Percentiles rank a stretch among this genome's conserved stretches.
phyloP scores from a whole-genome alignment of 257 asterid species.

The Haberlea rhodopensis region DNA sequence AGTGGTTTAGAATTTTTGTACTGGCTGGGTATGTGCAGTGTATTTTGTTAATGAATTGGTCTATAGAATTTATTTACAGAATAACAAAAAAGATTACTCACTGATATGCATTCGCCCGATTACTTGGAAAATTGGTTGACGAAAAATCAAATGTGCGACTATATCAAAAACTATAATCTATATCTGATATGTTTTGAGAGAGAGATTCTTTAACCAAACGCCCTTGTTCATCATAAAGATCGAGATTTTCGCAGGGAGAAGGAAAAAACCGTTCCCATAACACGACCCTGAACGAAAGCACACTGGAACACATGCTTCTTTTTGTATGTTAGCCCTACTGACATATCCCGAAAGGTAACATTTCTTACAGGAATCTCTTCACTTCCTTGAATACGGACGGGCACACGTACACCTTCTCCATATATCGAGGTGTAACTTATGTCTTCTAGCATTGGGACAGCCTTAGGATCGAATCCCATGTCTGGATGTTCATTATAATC shows the following conservation, averaged over 20 bases:
- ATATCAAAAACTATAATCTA: slow-evolving; percentile 14
- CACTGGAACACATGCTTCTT: slow-evolving; percentile 90
- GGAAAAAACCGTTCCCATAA: slow-evolving; percentile 21
- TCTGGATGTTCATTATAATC: slow-evolving; percentile 98
- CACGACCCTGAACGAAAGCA: slow-evolving; percentile 33
- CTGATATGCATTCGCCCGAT: not conserved
- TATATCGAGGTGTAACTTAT: slow-evolving; percentile 66
- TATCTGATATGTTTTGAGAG: slow-evolving; percentile 17
- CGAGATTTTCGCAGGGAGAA: slow-evolving; percentile 22
- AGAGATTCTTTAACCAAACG: slow-evolving; percentile 4
- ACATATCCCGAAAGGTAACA: slow-evolving; percentile 68
- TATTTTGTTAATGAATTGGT: no score
- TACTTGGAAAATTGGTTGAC: no score
- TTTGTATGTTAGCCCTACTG: slow-evolving; percentile 66
- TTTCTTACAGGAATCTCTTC: slow-evolving; percentile 62
- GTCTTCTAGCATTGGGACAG: slow-evolving; percentile 66
- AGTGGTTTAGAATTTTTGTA: no score
- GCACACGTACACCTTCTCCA: slow-evolving; percentile 87
- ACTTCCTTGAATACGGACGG: slow-evolving; percentile 88
- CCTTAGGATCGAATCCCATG: slow-evolving; percentile 65
- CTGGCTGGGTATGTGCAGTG: no score
- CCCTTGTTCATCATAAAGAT: slow-evolving; percentile 19
- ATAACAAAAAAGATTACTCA: no score
- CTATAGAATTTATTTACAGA: no score
- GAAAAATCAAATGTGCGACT: not conserved